Conservation (phyloP, 2,329 filamentous ascomycete species). For the Dryadomyces quercivorus region DNA sequence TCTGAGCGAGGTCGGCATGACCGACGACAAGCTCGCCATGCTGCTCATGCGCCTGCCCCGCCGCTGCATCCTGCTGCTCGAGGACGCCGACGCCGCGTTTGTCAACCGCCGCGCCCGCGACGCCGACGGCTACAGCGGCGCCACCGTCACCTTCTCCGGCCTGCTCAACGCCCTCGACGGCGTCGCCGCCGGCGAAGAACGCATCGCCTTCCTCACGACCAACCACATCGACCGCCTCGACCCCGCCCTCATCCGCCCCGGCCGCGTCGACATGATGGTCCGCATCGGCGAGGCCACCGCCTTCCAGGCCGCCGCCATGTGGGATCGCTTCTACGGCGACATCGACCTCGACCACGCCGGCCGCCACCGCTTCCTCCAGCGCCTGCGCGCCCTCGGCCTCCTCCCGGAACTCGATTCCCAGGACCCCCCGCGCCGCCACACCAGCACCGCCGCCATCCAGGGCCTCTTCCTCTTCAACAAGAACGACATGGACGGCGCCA, state of each 20-base stretch:
- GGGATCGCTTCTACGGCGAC: slow-evolving; percentile 90
- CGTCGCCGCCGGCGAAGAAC: slow-evolving; percentile 86
- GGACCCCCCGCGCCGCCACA: slow-evolving; percentile 33
- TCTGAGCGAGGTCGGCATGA: slow-evolving; percentile 77
- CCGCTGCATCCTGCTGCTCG: slow-evolving; percentile 69
- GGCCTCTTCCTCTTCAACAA: slow-evolving; percentile 95
- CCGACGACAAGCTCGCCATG: slow-evolving; percentile 78
- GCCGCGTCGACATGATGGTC: slow-evolving; percentile 86
- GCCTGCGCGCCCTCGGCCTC: slow-evolving; percentile 57
- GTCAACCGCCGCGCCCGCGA: slow-evolving; percentile 67
- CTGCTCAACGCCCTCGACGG: slow-evolving; percentile 79
- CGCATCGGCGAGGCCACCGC: slow-evolving; percentile 78
- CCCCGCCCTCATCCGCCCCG: slow-evolving; percentile 78
- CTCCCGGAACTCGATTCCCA: slow-evolving; percentile 29
- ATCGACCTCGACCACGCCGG: slow-evolving; percentile 53
- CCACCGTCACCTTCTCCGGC: slow-evolving; percentile 88
- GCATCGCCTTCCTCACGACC: slow-evolving; percentile 86
- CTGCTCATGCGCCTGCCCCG: slow-evolving; percentile 76
- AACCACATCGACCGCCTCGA: slow-evolving; percentile 88
- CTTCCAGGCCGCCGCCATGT: slow-evolving; percentile 76
- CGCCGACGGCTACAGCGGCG: slow-evolving; percentile 71
- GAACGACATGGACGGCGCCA: slow-evolving; percentile 75
- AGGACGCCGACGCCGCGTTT: slow-evolving; percentile 89
- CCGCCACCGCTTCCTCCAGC: slow-evolving; percentile 56
- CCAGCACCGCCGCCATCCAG: slow-evolving; percentile 86